Evolutionary conservation across 2,329 filamentous ascomycete species (phyloP), one percentile per base, ranked within the genome.

Genomic region (Elsinoe batatas): DNA sequence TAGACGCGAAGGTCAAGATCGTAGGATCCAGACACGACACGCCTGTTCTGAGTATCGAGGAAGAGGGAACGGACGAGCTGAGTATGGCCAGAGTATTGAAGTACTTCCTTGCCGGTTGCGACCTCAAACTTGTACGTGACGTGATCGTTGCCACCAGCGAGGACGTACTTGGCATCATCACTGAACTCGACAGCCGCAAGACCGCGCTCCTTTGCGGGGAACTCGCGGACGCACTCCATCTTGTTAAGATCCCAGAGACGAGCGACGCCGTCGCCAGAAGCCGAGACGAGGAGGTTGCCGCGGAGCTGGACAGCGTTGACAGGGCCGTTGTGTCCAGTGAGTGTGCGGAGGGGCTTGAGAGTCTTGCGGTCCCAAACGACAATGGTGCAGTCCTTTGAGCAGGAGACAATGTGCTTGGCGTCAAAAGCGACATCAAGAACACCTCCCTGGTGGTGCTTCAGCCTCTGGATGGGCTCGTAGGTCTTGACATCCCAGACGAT

Each of bases 251-350:
- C 94, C 93, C 93, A 98, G 57, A 98, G 77, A 74, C 94, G 95
- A 60, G 95, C 90, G 51, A 86, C 80, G 63, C 93, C 93, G 70
- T 98, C 93, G 56, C 93, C 93, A 56, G 87, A 93, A 67, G 93
- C 95, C 47, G 88, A 95, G 30, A 96, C 91, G 49, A 97, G 84
- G 5, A 90, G 85, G 71, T 95, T 91, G 58, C 90, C 91, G 54
- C 91, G 87, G 69, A 98, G 82, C 72, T 97, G 91, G 4, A 98
- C 90, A 1, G 93, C 91, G 67, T 98, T 98, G 62, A 98, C 93
- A 1, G 93, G 93, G 0, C 93, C 93, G 1, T 82, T 79, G 70
- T 98, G 93, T 6, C 91, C 93, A 35, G 81, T 80, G 49, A 98
- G 79, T 64, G 88, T 86, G 64, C 87, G 88, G 47, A 95, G 71